These are phyloP conservation scores for Zarea fungicola DNA, from an alignment of 2,329 filamentous ascomycete species.

Conservation along the genomic window DNA sequence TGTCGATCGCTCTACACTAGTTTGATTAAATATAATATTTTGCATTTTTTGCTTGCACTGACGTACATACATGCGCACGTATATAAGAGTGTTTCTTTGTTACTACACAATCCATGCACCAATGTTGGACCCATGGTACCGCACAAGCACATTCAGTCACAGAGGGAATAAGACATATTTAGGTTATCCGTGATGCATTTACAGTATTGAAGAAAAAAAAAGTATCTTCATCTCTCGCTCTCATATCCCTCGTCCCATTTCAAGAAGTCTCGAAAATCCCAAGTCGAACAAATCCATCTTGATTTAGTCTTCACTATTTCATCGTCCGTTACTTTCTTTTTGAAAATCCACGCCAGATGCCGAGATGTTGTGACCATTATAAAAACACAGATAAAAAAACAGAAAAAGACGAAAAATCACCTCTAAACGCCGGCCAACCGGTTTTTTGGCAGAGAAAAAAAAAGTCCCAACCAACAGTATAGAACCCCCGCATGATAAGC, in stretches of 20 bases:
- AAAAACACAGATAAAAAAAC: slow-evolving; percentile 8
- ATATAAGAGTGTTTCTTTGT: background rate
- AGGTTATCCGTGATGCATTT: slow-evolving; percentile 8
- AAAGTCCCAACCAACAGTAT: slow-evolving; percentile 13
- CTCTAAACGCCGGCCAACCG: slow-evolving; percentile 12
- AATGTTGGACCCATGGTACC: no score
- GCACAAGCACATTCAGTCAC: no score
- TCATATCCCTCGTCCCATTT: background rate
- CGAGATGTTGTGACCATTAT: slow-evolving; percentile 4
- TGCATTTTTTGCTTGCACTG: background rate
- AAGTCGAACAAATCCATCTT: background rate
- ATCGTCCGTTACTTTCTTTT: slow-evolving; percentile 2
- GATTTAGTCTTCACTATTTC: background rate
- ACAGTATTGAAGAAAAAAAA: slow-evolving; percentile 3
- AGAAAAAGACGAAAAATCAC: slow-evolving; percentile 4
- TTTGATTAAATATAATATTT: background rate
- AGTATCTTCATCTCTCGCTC: background rate
- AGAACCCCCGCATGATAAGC: slow-evolving; percentile 12
- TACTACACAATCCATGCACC: no score
- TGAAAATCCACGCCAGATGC: slow-evolving; percentile 7
- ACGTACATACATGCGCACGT: background rate
- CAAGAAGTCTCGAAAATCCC: background rate
- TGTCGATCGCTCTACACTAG: no score
- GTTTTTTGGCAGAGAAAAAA: slow-evolving; percentile 3
- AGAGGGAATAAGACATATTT: no score